A percentile compares a stretch with the other conserved stretches of the same genome.
Evolutionary conservation across 257 asterid genomes (phyloP).

Genomic region (Anisodus tanguticus): DNA sequence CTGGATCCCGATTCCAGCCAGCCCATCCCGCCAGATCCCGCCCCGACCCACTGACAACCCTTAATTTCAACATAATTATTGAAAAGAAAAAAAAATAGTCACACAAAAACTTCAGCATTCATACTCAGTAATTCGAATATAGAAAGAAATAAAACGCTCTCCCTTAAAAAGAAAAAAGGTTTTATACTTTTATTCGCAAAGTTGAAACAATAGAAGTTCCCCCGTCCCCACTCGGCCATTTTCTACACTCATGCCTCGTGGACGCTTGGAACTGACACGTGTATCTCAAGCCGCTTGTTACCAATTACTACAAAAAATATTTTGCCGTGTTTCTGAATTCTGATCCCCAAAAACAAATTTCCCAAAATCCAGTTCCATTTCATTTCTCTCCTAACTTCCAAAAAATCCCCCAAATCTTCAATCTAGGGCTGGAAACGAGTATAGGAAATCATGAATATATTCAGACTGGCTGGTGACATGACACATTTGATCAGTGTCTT

Average conservation of each 20-base stretch:
- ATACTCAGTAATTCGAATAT: too few species aligned
- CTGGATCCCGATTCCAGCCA: too few species aligned
- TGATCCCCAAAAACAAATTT: not conserved
- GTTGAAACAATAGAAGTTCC: too few species aligned
- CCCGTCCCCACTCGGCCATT: not conserved
- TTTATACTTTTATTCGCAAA: too few species aligned
- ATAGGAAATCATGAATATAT: conserved; percentile 62
- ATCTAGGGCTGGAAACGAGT: conserved; percentile 6
- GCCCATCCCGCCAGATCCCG: too few species aligned
- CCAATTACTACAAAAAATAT: not conserved
- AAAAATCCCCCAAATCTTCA: conserved; percentile 11
- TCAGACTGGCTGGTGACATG: conserved; percentile 93
- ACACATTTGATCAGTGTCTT: conserved; percentile 84
- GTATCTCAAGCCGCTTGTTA: not conserved
- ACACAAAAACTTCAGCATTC: too few species aligned
- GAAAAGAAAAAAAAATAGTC: too few species aligned
- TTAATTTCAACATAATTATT: too few species aligned
- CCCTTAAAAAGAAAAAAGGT: too few species aligned
- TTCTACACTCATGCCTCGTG: conserved; percentile 8
- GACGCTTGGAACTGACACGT: conserved; percentile 21
- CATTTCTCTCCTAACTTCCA: not conserved
- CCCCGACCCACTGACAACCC: too few species aligned
- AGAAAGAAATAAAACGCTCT: too few species aligned
- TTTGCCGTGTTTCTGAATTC: not conserved
- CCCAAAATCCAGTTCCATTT: conserved; percentile 2